Conservation (phyloP, 345 rosid genomes). For the Boechera stricta region DNA sequence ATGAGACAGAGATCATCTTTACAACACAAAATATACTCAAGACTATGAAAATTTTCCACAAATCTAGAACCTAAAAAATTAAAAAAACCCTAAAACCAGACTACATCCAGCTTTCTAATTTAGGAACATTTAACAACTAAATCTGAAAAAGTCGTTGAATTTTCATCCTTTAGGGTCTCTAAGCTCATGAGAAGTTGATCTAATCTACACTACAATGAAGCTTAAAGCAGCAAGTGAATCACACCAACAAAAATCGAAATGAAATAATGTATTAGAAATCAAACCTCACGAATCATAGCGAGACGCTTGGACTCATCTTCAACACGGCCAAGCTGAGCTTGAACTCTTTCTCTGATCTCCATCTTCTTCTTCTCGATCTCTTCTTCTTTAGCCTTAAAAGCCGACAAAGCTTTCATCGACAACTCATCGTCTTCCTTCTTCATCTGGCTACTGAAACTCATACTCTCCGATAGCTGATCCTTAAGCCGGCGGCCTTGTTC, state of each 20-base stretch:
- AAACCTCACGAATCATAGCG: constrained; percentile 87
- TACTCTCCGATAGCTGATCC: constrained; percentile 66
- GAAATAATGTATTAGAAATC: background rate
- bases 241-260: constrained; percentile 3
- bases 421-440: constrained; percentile 94
- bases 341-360: constrained; percentile 86
- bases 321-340: constrained; percentile 84
- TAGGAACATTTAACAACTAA: constrained; percentile 1
- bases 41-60: background rate
- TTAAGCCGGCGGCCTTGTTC: constrained; percentile 43
- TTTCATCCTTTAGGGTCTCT: background rate
- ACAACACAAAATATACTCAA: background rate
- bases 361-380: constrained; percentile 93
- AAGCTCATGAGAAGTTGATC: background rate
- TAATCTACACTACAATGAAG: background rate
- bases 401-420: constrained; percentile 77
- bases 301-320: constrained; percentile 79
- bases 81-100: constrained; percentile 16
- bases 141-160: constrained; percentile 3
- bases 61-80: constrained; percentile 4
- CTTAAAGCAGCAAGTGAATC: background rate
- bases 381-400: constrained; percentile 92
- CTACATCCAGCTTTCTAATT: constrained; percentile 30
- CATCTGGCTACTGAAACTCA: constrained; percentile 88
- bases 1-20: constrained; percentile 6